These are phyloP conservation scores for Komagataella ulmi DNA, from an alignment of 805 yeast species.

Conservation along the genomic window DNA sequence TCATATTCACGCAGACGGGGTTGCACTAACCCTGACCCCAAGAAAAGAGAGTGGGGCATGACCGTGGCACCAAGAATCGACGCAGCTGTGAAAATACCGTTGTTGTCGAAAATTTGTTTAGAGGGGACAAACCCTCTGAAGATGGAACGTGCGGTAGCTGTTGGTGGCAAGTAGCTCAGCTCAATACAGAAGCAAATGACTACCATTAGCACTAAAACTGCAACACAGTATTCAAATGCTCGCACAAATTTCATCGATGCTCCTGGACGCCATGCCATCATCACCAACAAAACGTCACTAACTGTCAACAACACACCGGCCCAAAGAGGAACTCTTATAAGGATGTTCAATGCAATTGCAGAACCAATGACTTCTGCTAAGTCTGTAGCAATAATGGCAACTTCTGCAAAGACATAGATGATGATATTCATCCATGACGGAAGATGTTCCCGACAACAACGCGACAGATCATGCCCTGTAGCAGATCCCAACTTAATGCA, in stretches of 20 bases:
- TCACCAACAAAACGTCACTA: slow-evolving; percentile 29
- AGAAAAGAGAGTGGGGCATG: slow-evolving; percentile 35
- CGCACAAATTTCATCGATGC: slow-evolving; percentile 27
- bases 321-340: slow-evolving; percentile 29
- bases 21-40: slow-evolving; percentile 35
- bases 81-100: slow-evolving; percentile 31
- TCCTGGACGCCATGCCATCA: slow-evolving; percentile 32
- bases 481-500: slow-evolving; percentile 35
- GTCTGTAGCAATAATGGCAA: slow-evolving; percentile 37
- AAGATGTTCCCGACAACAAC: slow-evolving; percentile 25
- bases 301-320: slow-evolving; percentile 34
- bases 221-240: slow-evolving; percentile 28
- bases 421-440: slow-evolving; percentile 24
- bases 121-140: slow-evolving; percentile 33
- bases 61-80: slow-evolving; percentile 37
- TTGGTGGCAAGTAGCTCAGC: slow-evolving; percentile 20
- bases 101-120: slow-evolving; percentile 24
- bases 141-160: slow-evolving; percentile 14
- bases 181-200: slow-evolving; percentile 32
- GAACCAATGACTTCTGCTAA: slow-evolving; percentile 41
- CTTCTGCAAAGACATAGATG: slow-evolving; percentile 30
- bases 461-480: slow-evolving; percentile 32
- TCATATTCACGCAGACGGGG: slow-evolving; percentile 33
- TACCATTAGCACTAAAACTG: slow-evolving; percentile 25
- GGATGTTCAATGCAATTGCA: slow-evolving; percentile 34